Percentiles rank a stretch among this genome's conserved stretches.
Conservation (phyloP, 2,329 filamentous ascomycete species). For the Phaeophleospora eucalypticola region DNA sequence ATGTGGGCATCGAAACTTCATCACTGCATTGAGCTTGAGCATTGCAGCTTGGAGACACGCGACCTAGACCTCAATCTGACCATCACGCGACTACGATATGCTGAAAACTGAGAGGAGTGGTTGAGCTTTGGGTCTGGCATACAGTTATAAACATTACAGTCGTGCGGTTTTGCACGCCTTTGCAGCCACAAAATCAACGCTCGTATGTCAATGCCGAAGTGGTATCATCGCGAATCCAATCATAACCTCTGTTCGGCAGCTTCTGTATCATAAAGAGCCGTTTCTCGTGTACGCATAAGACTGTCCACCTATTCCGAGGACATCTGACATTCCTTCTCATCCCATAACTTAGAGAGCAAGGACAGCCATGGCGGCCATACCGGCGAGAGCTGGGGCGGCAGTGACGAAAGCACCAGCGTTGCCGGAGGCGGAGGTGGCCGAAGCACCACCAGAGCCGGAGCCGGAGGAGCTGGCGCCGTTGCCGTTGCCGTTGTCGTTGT, state of each 20-base stretch:
- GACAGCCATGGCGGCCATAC: constrained; percentile 40
- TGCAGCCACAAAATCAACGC: background rate
- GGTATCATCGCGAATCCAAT: constrained; percentile 4
- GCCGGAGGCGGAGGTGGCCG: constrained; percentile 13
- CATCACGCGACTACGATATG: too few relatives aligned
- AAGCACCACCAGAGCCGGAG: constrained; percentile 9
- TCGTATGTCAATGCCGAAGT: constrained; percentile 1
- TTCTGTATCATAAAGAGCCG: constrained; percentile 1
- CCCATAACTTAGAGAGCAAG: constrained; percentile 45
- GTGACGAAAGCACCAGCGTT: constrained; percentile 29
- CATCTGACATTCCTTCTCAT: constrained; percentile 19
- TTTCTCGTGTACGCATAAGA: constrained; percentile 3
- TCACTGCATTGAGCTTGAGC: too few relatives aligned
- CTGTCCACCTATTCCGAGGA: background rate
- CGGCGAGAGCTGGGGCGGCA: constrained; percentile 32
- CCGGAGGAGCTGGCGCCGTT: constrained; percentile 10
- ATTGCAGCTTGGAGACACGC: too few relatives aligned
- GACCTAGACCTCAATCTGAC: too few relatives aligned
- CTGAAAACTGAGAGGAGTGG: too few relatives aligned
- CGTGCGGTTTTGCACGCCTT: background rate
- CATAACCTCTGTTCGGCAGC: background rate
- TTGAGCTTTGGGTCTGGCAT: too few relatives aligned
- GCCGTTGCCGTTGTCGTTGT: too few relatives aligned
- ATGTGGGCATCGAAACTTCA: too few relatives aligned
- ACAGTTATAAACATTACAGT: constrained; percentile 3